Base-by-base conservation (phyloP, 2,329 filamentous ascomycete genomes). In the Calonectria pseudoturangicola region DNA sequence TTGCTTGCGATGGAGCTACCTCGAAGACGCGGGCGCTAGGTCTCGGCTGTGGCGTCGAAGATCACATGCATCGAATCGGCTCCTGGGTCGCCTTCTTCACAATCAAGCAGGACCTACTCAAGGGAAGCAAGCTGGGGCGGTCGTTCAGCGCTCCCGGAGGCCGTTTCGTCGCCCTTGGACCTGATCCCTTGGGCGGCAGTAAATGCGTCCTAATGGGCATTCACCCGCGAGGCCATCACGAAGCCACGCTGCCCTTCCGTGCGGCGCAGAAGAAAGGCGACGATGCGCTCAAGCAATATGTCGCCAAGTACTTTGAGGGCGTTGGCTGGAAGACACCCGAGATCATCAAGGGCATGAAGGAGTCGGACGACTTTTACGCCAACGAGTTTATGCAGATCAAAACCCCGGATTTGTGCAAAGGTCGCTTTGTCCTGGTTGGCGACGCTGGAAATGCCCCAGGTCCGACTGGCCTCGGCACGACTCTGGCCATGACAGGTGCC, bases 401-500 rank as follows among this genome's bases (percentile, higher is more conserved):
- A 50, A 71, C 88, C 66, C 77, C 84, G 2, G 58, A 51, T 12
- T 75, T 84, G 64, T 86, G 81, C 4, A 81, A 81, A 0, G 85
- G 86, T 0, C 86, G 86, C 0, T 84, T 89, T n/a, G 84, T 83
- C 1, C 79, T 89, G 2, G 75, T 90, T 2, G 89, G 88, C 0
- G 89, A 91, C 66, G 87, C 89, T 6, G 88, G 82, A 0, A 86
- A 85, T 47, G 87, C 87, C 0, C 84, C 85, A 2, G 85, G 85
- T 5, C 75, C 86, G 1, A 87, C 86, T 0, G 89, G 89, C 0
- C 84, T 86, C 78, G 88, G 88, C 6, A 89, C 87, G 2, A 85
- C 83, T 2, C 77, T 85, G 3, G 86, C 86, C 2, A 77, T 90
- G 15, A 76, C 85, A 0, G 85, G 86, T 0, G 89, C 87, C 2